Evolutionary conservation across 2,329 filamentous ascomycete genomes (phyloP), one percentile per base, ranked within the genome.

Genomic region (Orbilia quercus): DNA sequence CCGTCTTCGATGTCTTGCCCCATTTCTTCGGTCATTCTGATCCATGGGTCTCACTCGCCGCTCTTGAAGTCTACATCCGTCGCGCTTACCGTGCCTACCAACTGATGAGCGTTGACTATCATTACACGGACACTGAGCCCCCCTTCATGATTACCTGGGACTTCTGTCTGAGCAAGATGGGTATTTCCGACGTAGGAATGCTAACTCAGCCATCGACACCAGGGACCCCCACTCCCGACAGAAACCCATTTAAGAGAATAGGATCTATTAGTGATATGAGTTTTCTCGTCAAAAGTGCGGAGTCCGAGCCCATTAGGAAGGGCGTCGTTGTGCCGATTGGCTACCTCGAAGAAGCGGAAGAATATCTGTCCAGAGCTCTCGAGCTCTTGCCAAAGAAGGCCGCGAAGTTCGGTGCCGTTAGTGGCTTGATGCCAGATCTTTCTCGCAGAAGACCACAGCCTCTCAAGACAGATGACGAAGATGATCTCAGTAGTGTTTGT

Each of bases 211-310:
- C 94, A 31, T 96, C 92, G 7, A 90, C 91, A 2, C 92, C 92
- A n/a, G 88, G 88, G 48, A 94, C 91, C 1, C 91, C 91, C 12
- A 85, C 84, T 22, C 80, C 82, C 5, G 85, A 84, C 74, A 86
- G 84, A 76, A 86, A 86, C 77, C 83, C 84, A 75, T 90, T 93
- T 81, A 91, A 92, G 83, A 89, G 93, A 77, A 90, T 98, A 79
- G 89, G 91, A 83, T 98, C 95, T 60, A 95, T 99, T 81, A 96
- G 92, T 81, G 95, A 99, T 80, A 91, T 99, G 90, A 91, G 92
- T 14, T 96, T 96, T 81, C 84, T 97, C 74, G 85, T 88, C 72
- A 87, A 87, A 76, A 89, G 90, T 80, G 86, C 87, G 59, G 87
- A 90, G 44, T 85, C 88, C 42, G 93, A 97, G 82, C 91, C 91